These are phyloP conservation scores for Leucoagaricus sp. DNA, from an alignment of 1,284 basidiomycete genomes.

Conservation along the genomic window DNA sequence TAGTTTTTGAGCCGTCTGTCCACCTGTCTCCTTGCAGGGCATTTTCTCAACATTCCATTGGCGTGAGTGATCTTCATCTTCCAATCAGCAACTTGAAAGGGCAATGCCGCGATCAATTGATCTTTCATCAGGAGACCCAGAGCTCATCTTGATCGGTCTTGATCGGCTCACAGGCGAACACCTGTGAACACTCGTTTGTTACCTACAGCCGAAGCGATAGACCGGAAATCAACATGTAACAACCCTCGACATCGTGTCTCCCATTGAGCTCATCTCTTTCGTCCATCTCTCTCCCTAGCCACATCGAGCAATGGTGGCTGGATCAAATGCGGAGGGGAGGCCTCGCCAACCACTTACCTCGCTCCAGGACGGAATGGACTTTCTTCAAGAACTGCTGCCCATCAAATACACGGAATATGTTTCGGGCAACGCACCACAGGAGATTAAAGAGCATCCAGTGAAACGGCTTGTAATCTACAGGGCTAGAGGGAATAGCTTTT, in stretches of 20 bases:
- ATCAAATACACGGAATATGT: slow-evolving; percentile 19
- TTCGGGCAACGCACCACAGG: slow-evolving; percentile 34
- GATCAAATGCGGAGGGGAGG: not conserved
- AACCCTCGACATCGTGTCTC: not conserved
- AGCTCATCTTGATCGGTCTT: too few relatives aligned
- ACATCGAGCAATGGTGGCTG: not conserved
- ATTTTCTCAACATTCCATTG: too few relatives aligned
- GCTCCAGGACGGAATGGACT: not conserved
- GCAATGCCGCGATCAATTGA: too few relatives aligned
- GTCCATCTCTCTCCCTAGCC: not conserved
- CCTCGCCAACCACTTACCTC: not conserved
- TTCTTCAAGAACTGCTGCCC: slow-evolving; percentile 6
- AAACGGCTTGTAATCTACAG: slow-evolving; percentile 37
- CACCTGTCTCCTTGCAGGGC: too few relatives aligned
- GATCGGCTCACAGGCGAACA: too few relatives aligned
- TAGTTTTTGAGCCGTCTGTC: too few relatives aligned
- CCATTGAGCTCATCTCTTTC: not conserved
- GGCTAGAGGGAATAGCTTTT: slow-evolving; percentile 33
- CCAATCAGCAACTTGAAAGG: too few relatives aligned
- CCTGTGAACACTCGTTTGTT: too few relatives aligned
- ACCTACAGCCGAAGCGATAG: too few relatives aligned
- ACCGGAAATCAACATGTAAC: too few relatives aligned
- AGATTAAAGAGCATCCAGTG: slow-evolving; percentile 37
- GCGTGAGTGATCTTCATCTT: too few relatives aligned
- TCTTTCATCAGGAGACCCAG: too few relatives aligned